phyloP scores from a whole-genome alignment of 2,329 filamentous ascomycete species.

The Aphanoascus verrucosus region DNA sequence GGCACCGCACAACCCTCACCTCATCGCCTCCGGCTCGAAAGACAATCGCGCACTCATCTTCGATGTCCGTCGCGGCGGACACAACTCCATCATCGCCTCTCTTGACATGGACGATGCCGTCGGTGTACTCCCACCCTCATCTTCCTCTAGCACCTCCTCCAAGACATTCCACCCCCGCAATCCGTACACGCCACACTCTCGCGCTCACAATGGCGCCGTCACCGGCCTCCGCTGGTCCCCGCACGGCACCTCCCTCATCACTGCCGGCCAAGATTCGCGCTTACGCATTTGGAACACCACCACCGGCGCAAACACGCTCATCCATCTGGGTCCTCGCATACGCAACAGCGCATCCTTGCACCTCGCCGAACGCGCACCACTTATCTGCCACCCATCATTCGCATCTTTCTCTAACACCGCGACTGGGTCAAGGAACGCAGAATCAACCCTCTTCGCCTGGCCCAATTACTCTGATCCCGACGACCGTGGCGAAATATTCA shows the following conservation, averaged over 20 bases:
- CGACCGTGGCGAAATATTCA: conserved; percentile 57
- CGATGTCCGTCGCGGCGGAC: conserved; percentile 65
- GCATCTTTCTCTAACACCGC: too few species aligned
- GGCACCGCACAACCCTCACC: conserved; percentile 69
- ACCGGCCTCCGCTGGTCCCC: conserved; percentile 80
- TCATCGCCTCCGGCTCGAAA: conserved; percentile 72
- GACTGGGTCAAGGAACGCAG: conserved; percentile 26
- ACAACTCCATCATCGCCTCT: conserved; percentile 59
- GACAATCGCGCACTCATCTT: conserved; percentile 78
- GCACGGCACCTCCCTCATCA: conserved; percentile 64
- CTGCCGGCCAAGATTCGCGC: conserved; percentile 69
- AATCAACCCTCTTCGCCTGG: conserved; percentile 58
- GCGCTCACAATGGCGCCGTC: conserved; percentile 69
- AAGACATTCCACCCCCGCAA: conserved; percentile 26
- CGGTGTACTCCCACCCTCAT: conserved; percentile 44
- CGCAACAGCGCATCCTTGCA: conserved; percentile 55
- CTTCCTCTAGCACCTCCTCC: conserved; percentile 21
- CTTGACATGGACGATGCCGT: conserved; percentile 76
- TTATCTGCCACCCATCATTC: conserved; percentile 45
- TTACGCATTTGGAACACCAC: conserved; percentile 79
- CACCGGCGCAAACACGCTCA: conserved; percentile 74
- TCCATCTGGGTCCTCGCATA: conserved; percentile 73
- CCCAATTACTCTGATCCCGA: conserved; percentile 63
- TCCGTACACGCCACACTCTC: conserved; percentile 36
- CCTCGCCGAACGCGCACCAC: conserved; percentile 50